Conservation (phyloP, 371 early-diverging fungal genomes). For the Rhizopus sp. region DNA sequence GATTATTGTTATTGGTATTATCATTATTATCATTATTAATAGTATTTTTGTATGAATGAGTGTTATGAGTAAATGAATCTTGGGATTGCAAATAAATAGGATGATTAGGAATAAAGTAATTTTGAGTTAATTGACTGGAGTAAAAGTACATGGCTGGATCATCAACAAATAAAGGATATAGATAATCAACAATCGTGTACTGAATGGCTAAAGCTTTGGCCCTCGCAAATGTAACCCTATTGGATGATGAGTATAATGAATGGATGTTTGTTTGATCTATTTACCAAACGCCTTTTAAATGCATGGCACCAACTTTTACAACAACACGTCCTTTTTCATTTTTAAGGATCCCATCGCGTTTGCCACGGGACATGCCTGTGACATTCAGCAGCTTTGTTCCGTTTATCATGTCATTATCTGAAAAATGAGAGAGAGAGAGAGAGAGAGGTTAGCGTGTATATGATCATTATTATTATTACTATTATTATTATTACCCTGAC, state of each 20-base stretch:
- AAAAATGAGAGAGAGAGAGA: constrained; percentile 3
- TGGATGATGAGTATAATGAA: not conserved
- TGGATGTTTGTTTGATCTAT: constrained; percentile 7
- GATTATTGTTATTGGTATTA: not conserved
- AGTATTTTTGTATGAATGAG: constrained; percentile 1
- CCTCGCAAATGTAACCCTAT: constrained; percentile 70
- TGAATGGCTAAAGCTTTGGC: constrained; percentile 70
- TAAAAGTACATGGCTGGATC: constrained; percentile 60
- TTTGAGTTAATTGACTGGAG: constrained; percentile 26
- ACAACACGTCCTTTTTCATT: constrained; percentile 83
- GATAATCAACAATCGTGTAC: constrained; percentile 65
- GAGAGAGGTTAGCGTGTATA: constrained; percentile 4
- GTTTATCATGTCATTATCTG: constrained; percentile 83
- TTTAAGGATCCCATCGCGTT: constrained; percentile 84
- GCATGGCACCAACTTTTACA: constrained; percentile 88
- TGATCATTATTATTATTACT: constrained; percentile 2
- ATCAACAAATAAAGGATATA: constrained; percentile 77
- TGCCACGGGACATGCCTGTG: constrained; percentile 85
- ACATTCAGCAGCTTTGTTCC: constrained; percentile 87
- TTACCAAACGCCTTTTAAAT: constrained; percentile 86
- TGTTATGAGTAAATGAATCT: constrained; percentile 9
- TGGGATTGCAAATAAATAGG: constrained; percentile 24
- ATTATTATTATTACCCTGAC: constrained; percentile 57
- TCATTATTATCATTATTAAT: constrained; percentile 6
- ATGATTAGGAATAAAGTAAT: constrained; percentile 20